phyloP scores from a whole-genome alignment of 106 monocot genomes.

The Acorus gramineus region DNA sequence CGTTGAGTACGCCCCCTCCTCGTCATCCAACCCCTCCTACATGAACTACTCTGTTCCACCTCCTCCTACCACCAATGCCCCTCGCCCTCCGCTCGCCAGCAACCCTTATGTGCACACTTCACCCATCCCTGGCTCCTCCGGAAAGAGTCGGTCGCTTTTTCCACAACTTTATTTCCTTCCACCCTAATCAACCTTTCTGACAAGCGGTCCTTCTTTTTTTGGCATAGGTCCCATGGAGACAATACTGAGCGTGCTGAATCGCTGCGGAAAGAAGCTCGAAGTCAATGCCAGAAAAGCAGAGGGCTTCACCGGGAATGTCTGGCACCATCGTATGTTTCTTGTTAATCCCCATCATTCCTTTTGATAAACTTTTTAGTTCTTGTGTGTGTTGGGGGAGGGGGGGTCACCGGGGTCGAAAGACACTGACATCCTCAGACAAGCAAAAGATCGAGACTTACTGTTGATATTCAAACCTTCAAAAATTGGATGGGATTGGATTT shows the following conservation, averaged over 20 bases:
- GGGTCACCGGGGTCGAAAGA: too few relatives aligned
- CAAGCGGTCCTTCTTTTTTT: not conserved
- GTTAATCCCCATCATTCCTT: not conserved
- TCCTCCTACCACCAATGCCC: not conserved
- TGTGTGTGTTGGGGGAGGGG: not conserved
- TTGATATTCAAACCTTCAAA: too few relatives aligned
- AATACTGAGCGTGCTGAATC: constrained; percentile 44
- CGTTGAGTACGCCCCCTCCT: constrained; percentile 6
- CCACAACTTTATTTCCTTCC: not conserved
- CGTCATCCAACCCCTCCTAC: not conserved
- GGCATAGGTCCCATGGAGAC: constrained; percentile 30
- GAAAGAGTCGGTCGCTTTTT: constrained; percentile 23
- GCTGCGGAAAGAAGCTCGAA: constrained; percentile 60
- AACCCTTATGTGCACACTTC: constrained; percentile 57
- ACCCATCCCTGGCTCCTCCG: constrained; percentile 27
- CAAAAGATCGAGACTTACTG: too few relatives aligned
- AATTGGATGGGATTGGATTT: too few relatives aligned
- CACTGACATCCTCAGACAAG: too few relatives aligned
- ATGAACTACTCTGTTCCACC: constrained; percentile 4
- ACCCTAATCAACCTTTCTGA: not conserved
- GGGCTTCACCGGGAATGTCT: constrained; percentile 45
- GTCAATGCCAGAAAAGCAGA: constrained; percentile 42
- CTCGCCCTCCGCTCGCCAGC: not conserved
- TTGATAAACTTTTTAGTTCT: not conserved
- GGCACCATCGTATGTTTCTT: constrained; percentile 62